Evolutionary conservation across 2,329 filamentous ascomycete genomes (phyloP), one percentile per base, ranked within the genome.

Genomic region (Cordyceps militaris): DNA sequence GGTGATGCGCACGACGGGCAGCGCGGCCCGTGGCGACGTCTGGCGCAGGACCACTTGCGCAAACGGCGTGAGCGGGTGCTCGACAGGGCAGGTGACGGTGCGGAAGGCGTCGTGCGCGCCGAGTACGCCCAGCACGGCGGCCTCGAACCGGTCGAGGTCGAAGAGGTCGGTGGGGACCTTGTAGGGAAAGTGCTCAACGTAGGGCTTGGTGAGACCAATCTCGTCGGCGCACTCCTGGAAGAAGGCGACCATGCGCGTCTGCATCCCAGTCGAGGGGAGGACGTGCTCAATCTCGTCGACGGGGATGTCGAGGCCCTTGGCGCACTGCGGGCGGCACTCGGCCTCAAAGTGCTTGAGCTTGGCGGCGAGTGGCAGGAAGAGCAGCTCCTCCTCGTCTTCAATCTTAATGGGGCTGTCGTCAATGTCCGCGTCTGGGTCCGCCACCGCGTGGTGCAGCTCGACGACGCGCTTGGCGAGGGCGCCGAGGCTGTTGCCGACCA

Each of bases 151-250:
- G 14, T 10, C 60, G 13, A 59, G 46, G 32, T 60, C 58, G 14
- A 56, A 49, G 11, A 38, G 11, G 21, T 51, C 3, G 42, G 8
- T 13, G 21, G 60, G 60, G 32, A 61, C 55, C 19, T 58, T 49
- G 56, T 61, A 61, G 10, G 52, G 36, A 23, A 58, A 61, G 55
- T 61, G 59, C 43, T 60, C 59, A 13, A 56, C 46, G 32, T 53
- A 54, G 6, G 56, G 56, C 24, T 58, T 58, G 30, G 40, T 48
- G 10, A 58, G 48, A 16, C 47, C 28, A 2, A 57, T 16, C 47
- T 57, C 55, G 21, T 57, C 40, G 21, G 46, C 47, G 30, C 55
- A 57, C 56, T 58, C 56, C 23, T 53, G 42, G 43, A 32, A 50
- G 36, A 60, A 55, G 50, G 49, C 51, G n/a, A 60, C 42, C 48